A percentile compares a stretch with the other conserved stretches of the same genome.
phyloP scores from a whole-genome alignment of 441 rosid genomes.

The Adansonia grandidieri region DNA sequence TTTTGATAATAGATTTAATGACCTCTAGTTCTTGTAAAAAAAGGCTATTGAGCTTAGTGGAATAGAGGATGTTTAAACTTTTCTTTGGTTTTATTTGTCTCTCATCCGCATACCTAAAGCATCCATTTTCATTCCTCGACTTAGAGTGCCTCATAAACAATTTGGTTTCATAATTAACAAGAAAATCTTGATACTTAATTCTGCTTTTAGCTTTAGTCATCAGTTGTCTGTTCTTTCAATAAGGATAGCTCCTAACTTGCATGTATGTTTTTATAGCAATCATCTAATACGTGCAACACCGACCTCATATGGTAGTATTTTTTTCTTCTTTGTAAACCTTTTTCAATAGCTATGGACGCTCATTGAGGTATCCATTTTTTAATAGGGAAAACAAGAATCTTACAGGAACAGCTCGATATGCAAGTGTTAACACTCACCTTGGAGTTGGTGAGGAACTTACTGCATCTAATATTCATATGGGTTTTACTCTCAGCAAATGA shows the following conservation, averaged over 20 bases:
- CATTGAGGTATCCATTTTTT: constrained; percentile 11
- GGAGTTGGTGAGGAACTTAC: constrained; percentile 56
- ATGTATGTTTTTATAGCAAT: background rate
- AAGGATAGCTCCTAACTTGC: background rate
- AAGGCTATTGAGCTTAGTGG: background rate
- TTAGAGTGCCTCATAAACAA: background rate
- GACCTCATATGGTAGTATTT: background rate
- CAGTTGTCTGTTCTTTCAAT: background rate
- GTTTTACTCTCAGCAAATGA: background rate
- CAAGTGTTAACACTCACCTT: constrained; percentile 68
- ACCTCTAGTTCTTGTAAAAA: background rate
- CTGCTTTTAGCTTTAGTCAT: background rate
- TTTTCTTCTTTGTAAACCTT: constrained; percentile 16
- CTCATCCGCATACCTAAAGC: background rate
- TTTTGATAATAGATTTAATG: background rate
- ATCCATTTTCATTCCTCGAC: background rate
- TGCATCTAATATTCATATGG: constrained; percentile 25
- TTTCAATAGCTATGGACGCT: constrained; percentile 9
- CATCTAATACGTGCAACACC: background rate
- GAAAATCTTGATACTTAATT: background rate
- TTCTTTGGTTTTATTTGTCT: background rate
- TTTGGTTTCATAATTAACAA: background rate
- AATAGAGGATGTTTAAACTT: background rate
- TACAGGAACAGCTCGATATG: constrained; percentile 68
- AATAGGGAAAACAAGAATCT: constrained; percentile 64